Percentiles rank a stretch among this genome's conserved stretches.
Conservation (phyloP, 495 filamentous ascomycete species). For the Penicillium subrubescens region DNA sequence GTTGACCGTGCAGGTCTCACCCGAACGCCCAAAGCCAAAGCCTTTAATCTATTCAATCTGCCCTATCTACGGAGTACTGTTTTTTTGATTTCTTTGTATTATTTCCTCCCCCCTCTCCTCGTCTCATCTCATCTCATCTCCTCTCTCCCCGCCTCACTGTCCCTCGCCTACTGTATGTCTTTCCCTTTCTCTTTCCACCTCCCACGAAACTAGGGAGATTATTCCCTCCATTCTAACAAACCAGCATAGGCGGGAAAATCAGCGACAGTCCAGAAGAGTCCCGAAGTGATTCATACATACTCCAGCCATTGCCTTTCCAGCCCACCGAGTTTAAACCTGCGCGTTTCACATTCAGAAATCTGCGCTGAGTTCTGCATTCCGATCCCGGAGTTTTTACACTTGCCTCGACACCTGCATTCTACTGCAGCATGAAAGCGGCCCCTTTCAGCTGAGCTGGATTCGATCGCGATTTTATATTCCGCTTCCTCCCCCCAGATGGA, state of each 20-base stretch:
- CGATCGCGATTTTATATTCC: slow-evolving; percentile 20
- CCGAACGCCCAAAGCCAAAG: neutral
- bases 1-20: neutral
- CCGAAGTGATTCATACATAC: neutral
- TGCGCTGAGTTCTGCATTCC: neutral
- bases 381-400: neutral
- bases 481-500: slow-evolving; percentile 10
- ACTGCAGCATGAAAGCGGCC: neutral
- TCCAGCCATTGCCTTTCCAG: slow-evolving; percentile 4
- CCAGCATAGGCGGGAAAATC: neutral
- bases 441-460: slow-evolving; percentile 1
- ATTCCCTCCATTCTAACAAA: neutral
- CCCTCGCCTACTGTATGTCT: neutral
- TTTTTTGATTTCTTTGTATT: no score
- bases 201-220: neutral
- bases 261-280: neutral
- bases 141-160: neutral
- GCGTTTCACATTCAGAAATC: neutral
- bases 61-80: neutral
- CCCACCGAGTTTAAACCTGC: neutral
- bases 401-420: neutral
- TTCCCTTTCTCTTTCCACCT: neutral
- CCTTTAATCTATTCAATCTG: neutral
- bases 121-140: neutral
- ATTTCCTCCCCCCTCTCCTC: no score